Evolutionary conservation across 2,329 filamentous ascomycete genomes (phyloP).

Genomic region (Pseudogymnoascus verrucosus): DNA sequence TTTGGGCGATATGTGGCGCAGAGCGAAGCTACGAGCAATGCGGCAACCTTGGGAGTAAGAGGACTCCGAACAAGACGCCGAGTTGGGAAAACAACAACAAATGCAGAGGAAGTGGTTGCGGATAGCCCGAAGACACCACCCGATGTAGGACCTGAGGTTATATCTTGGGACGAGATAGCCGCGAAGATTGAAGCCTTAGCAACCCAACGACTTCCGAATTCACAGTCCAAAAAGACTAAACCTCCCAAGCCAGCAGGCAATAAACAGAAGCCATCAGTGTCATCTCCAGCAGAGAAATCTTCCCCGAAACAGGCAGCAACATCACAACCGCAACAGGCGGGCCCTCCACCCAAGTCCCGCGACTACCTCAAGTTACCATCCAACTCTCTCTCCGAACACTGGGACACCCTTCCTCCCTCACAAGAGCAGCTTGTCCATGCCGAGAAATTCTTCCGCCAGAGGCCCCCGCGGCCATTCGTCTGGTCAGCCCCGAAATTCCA

Average conservation of each 20-base stretch:
- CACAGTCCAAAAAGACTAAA: not conserved
- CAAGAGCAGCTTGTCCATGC: conserved; percentile 36
- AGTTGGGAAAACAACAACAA: not conserved
- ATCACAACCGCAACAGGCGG: not conserved
- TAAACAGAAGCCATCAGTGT: not conserved
- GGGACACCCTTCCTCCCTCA: conserved; percentile 41
- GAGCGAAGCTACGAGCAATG: not conserved
- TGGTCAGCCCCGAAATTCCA: conserved; percentile 55
- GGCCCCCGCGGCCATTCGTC: conserved; percentile 43
- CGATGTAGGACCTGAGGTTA: not conserved
- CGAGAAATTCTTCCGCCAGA: conserved; percentile 36
- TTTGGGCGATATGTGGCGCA: not conserved
- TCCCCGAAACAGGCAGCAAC: not conserved
- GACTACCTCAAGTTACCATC: conserved; percentile 11
- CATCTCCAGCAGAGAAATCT: not conserved
- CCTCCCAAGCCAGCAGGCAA: not conserved
- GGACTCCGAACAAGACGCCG: conserved; percentile 2
- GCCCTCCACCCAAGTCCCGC: conserved; percentile 6
- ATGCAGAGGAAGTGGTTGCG: not conserved
- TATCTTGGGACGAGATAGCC: conserved; percentile 8
- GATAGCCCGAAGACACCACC: not conserved
- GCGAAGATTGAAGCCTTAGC: conserved; percentile 5
- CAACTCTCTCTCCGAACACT: conserved; percentile 36
- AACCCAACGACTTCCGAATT: not conserved
- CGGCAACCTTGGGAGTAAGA: not conserved